A percentile compares a stretch with the other conserved stretches of the same genome.
Conservation (phyloP, 1,139 yeast genomes). For the Blastobotrys apis region DNA sequence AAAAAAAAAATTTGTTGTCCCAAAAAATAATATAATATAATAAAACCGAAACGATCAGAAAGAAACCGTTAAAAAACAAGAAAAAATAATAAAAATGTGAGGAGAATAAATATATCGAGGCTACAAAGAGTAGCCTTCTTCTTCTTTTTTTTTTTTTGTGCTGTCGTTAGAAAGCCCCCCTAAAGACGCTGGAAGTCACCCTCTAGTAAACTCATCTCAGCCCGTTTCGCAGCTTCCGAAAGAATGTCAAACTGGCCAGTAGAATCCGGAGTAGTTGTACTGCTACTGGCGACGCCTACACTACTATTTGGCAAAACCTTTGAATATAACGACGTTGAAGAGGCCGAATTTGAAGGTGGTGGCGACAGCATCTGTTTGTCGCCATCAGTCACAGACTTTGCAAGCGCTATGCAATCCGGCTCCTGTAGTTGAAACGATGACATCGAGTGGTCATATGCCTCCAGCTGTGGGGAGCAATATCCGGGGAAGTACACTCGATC, state of each 20-base stretch:
- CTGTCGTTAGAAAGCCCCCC: too few relatives aligned
- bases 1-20: too few relatives aligned
- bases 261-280: background rate
- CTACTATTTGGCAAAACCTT: background rate
- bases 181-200: slow-evolving; percentile 26
- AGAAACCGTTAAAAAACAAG: too few relatives aligned
- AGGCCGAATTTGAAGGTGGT: slow-evolving; percentile 9
- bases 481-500: slow-evolving; percentile 20
- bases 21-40: too few relatives aligned
- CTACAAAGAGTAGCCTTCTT: too few relatives aligned
- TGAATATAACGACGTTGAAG: slow-evolving; percentile 8
- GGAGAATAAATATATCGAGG: too few relatives aligned
- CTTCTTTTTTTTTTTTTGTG: too few relatives aligned
- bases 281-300: background rate
- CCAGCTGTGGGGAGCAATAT: slow-evolving; percentile 19
- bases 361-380: slow-evolving; percentile 11
- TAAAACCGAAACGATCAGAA: too few relatives aligned
- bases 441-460: slow-evolving; percentile 6
- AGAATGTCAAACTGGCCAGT: slow-evolving; percentile 24
- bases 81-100: too few relatives aligned
- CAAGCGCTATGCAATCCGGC: too few relatives aligned
- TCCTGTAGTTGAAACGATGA: too few relatives aligned
- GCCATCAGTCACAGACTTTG: too few relatives aligned
- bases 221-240: slow-evolving; percentile 33
- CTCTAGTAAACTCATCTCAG: slow-evolving; percentile 30